Evolutionary conservation across 1,284 basidiomycete genomes (phyloP), one percentile per base, ranked within the genome.

Genomic region (Vanrija sp.): DNA sequence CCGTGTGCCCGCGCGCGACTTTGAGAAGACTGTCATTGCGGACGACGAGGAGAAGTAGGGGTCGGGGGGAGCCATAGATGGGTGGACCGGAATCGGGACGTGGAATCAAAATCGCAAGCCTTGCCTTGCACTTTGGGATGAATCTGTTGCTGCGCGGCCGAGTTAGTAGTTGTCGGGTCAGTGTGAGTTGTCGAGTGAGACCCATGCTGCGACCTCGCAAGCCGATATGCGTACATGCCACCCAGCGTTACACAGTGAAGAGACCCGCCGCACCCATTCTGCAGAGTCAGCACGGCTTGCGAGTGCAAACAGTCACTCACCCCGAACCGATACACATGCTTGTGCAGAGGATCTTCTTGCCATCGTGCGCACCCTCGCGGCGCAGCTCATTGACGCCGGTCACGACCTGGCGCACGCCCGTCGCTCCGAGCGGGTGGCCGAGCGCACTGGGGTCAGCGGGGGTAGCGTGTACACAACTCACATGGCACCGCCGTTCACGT

Each of bases 401-500:
- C 18, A 64, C 64, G 37, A 64, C 62, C 54, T 64, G 64, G 45
- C 64, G 59, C 16, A 66, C 62, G 44, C 64, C 64, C 15, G 57
- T 58, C 27, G 53, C 53, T 31, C 62, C 62, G 38, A 59, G 54
- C 7, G 57, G 58, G 51, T 59, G 58, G 43, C 58, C 58, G 38
- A 59, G 58, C 15, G 58, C 58, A 20, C 31, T 31, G 12, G 2
- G 8, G 12, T 31, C 31, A 31, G 31, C 31, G 31, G 31, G 31
- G 9, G 4, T n/a, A n/a, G n/a, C 31, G 1, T 9, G 2, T 14
- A 14, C 10, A 14, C 31, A 12, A 31, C 31, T 31, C 31, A 31
- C 31, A 59, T 59, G 18, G 46, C 58, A 22, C 92, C 89, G 31
- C 90, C 90, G 59, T 90, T 88, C 12, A 89, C 86, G 65, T 93